Conservation (phyloP, 176 grass and related monocot species). For the Juncus inflexus region DNA sequence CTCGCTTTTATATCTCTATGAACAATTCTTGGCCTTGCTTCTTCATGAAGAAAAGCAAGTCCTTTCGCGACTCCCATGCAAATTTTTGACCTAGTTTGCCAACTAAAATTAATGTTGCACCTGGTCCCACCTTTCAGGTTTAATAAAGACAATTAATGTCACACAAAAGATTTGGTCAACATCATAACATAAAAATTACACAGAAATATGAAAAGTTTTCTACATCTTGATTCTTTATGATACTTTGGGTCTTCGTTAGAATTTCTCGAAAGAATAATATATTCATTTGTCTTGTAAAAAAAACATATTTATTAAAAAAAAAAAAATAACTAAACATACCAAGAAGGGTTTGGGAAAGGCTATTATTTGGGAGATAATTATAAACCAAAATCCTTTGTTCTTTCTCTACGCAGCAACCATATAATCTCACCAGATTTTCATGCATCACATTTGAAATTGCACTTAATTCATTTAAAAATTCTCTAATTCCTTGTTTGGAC, state of each 20-base stretch:
- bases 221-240: background rate
- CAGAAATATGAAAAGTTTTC: too few relatives aligned
- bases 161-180: background rate
- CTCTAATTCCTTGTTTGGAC: constrained; percentile 58
- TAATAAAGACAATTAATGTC: background rate
- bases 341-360: constrained; percentile 66
- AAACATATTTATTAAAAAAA: background rate
- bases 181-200: background rate
- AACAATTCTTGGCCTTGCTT: constrained; percentile 48
- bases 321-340: constrained; percentile 34
- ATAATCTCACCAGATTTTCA: constrained; percentile 59
- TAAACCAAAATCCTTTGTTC: constrained; percentile 71
- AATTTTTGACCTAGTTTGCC: constrained; percentile 59
- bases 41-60: constrained; percentile 70
- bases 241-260: constrained; percentile 23
- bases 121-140: constrained; percentile 39
- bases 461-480: constrained; percentile 80
- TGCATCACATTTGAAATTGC: constrained; percentile 65
- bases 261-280: background rate
- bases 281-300: constrained; percentile 8
- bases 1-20: constrained; percentile 92
- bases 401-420: constrained; percentile 69
- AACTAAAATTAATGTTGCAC: constrained; percentile 57
- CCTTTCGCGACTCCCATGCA: constrained; percentile 55
- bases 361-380: constrained; percentile 84